Evolutionary conservation across 108 stramenopile species (phyloP).

Genomic region (Cylindrotheca closterium): DNA sequence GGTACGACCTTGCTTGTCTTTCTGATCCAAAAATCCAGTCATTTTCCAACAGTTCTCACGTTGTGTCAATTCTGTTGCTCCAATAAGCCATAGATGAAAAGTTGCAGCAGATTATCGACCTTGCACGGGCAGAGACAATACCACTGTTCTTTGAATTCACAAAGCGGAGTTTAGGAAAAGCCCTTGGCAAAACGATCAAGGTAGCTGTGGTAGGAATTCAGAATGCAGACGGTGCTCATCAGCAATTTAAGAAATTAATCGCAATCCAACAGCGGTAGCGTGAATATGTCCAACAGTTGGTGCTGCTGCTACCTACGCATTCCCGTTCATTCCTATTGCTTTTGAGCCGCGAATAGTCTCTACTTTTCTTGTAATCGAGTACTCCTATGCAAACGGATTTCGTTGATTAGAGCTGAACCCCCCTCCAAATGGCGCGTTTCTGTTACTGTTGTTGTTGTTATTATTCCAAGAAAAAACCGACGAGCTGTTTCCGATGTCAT

Average conservation of each 20-base stretch:
- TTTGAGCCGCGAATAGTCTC: too few species aligned
- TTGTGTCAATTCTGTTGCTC: too few species aligned
- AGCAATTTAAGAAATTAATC: constrained; percentile 78
- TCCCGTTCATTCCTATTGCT: too few species aligned
- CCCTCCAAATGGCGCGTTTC: neutral
- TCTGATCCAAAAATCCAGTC: too few species aligned
- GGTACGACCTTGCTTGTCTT: too few species aligned
- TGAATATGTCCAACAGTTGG: too few species aligned
- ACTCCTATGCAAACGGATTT: constrained; percentile 8
- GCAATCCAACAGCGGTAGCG: too few species aligned
- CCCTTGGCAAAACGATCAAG: constrained; percentile 86
- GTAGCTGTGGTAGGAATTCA: constrained; percentile 89
- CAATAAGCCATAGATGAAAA: constrained; percentile 86
- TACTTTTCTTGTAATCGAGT: neutral
- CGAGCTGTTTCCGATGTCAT: constrained; percentile 38
- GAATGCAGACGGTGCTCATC: constrained; percentile 91
- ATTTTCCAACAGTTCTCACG: too few species aligned
- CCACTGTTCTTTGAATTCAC: constrained; percentile 87
- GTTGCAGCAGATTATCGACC: constrained; percentile 79
- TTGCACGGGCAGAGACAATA: constrained; percentile 61
- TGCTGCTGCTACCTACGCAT: too few species aligned
- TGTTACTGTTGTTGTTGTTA: constrained; percentile 6
- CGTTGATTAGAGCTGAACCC: neutral
- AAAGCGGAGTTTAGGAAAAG: constrained; percentile 85
- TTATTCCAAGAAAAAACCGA: neutral